Conservation (phyloP, 768 basidiomycete genomes). For the Amanita molliuscula region DNA sequence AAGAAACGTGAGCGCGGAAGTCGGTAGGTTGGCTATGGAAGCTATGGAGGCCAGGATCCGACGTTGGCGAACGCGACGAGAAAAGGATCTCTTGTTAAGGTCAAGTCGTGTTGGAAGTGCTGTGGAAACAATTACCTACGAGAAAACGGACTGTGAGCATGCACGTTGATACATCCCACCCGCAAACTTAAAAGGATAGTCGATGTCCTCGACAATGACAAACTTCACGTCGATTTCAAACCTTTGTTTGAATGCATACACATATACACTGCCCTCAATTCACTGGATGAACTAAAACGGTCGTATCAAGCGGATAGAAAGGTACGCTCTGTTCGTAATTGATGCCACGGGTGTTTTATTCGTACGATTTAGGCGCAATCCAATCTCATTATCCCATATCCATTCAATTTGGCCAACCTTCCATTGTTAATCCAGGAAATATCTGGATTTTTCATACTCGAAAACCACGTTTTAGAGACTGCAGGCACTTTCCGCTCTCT, state of each 20-base stretch:
- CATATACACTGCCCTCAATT: slow-evolving; percentile 86
- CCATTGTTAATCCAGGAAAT: slow-evolving; percentile 83
- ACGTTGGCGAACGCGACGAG: slow-evolving; percentile 76
- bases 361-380: slow-evolving; percentile 74
- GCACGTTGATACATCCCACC: neutral
- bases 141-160: slow-evolving; percentile 85
- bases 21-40: slow-evolving; percentile 82
- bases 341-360: neutral
- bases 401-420: slow-evolving; percentile 56
- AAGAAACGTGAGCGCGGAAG: slow-evolving; percentile 74
- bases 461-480: slow-evolving; percentile 83
- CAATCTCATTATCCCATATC: slow-evolving; percentile 79
- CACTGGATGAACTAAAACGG: slow-evolving; percentile 79
- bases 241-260: slow-evolving; percentile 96
- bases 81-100: slow-evolving; percentile 73
- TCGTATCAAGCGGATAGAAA: slow-evolving; percentile 98
- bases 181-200: slow-evolving; percentile 34
- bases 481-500: slow-evolving; percentile 85
- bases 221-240: slow-evolving; percentile 84
- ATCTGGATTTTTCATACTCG: slow-evolving; percentile 96
- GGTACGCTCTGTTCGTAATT: slow-evolving; percentile 25
- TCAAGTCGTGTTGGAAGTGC: slow-evolving; percentile 80
- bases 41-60: slow-evolving; percentile 78
- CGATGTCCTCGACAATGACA: slow-evolving; percentile 86
- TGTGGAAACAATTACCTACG: slow-evolving; percentile 85